These are phyloP conservation scores for Hypomontagnella monticulosa DNA, from an alignment of 495 filamentous ascomycete species.

Conservation along the genomic window DNA sequence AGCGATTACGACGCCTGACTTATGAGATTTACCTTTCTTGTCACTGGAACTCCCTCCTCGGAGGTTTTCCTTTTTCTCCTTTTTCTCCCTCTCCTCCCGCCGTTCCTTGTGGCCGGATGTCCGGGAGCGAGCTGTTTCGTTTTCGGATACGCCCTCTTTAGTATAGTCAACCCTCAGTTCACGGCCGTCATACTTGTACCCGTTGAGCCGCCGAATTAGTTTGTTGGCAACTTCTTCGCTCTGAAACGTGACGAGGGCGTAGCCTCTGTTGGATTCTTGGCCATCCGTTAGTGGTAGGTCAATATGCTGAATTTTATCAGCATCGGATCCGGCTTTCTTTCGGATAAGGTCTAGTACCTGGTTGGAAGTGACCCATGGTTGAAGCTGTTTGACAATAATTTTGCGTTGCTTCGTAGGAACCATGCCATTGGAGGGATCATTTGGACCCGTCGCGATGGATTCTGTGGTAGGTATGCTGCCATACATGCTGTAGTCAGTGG, in stretches of 20 bases:
- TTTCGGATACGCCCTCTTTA: constrained; percentile 43
- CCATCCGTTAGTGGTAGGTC: constrained; percentile 42
- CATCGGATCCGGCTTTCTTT: constrained; percentile 41
- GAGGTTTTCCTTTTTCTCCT: constrained; percentile 34
- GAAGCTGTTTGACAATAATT: constrained; percentile 46
- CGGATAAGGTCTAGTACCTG: constrained; percentile 45
- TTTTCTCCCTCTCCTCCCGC: constrained; percentile 40
- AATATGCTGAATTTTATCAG: constrained; percentile 43
- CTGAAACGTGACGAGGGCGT: constrained; percentile 40
- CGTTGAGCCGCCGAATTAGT: constrained; percentile 38
- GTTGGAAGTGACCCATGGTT: constrained; percentile 39
- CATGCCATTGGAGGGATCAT: constrained; percentile 20
- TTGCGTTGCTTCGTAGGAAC: constrained; percentile 40
- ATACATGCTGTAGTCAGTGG: constrained; percentile 28
- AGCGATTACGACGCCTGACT: constrained; percentile 44
- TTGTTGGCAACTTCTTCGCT: constrained; percentile 43
- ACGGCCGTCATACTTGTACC: constrained; percentile 40
- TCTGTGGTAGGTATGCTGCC: constrained; percentile 17
- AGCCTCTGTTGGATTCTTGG: constrained; percentile 39
- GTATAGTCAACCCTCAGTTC: constrained; percentile 39
- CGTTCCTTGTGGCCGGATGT: constrained; percentile 36
- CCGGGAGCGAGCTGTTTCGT: constrained; percentile 26
- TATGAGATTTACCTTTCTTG: constrained; percentile 41
- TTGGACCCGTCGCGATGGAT: background rate
- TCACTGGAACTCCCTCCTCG: constrained; percentile 32